Evolutionary conservation across 805 yeast species (phyloP), one percentile per base, ranked within the genome.

Genomic region (Yarrowia sp.): DNA sequence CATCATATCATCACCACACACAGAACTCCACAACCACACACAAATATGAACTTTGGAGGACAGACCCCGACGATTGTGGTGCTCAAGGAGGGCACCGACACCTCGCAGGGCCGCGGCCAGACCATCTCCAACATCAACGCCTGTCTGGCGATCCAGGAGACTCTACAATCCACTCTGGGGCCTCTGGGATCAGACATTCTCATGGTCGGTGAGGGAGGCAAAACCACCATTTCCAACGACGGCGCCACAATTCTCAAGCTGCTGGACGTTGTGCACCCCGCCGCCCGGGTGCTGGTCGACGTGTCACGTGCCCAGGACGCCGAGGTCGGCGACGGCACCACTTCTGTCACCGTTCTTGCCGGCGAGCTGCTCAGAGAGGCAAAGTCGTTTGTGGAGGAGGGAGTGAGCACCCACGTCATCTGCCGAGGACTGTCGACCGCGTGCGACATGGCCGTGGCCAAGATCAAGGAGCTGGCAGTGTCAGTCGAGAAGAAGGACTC

Each of bases 51-150:
- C 75, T 92, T 91, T 76, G 91, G 94, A 71, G 90, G 90, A 68
- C 97, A 93, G 78, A 90, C 98, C 44, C 99, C 99, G 55, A 94
- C 99, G n/a, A 91, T 94, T 73, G 98, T 95, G 70, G 98, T 95
- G 66, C 86, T 95, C 70, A 94, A 93, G 77, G 99, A 95, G 79
- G 99, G 99, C 65, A 95, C 99, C 5, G 99, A 95, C 76, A 82
- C 96, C 39, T 90, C 97, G 15, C 99, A 95, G 78, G 99, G 99
- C 43, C 86, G 88, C 72, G 98, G 98, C 30, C 99, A 95, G 82
- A 90, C 92, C 72, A 87, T 95, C 74, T 90, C 94, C 71, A 95
- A 95, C 76, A 95, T 95, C 77, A 94, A 94, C 81, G 98, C 99
- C 3, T 95, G 99, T 80, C 78, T 94, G 70, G 98, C 99, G 38